A percentile compares a stretch with the other conserved stretches of the same genome.
Conservation (phyloP, 768 basidiomycete genomes). For the Dendrothele bispora region DNA sequence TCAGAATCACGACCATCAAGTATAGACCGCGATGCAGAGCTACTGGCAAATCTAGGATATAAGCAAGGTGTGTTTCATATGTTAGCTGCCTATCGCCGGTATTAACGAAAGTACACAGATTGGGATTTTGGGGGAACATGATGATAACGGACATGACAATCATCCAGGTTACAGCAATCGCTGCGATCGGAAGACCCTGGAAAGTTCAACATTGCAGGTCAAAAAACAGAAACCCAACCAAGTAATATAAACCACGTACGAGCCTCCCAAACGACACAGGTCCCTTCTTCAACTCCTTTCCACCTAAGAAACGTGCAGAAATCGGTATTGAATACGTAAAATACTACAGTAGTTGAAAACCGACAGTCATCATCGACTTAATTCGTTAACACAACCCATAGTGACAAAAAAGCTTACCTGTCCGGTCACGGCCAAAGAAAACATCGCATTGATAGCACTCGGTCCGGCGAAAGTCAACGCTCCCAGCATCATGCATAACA, state of each 20-base stretch:
- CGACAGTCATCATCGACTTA: too few species aligned
- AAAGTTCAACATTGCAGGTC: neutral
- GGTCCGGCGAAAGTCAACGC: conserved; percentile 58
- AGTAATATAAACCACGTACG: conserved; percentile 1
- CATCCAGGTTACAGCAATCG: neutral
- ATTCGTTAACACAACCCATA: too few species aligned
- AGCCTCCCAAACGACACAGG: conserved; percentile 33
- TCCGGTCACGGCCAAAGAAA: conserved; percentile 47
- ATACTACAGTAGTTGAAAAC: too few species aligned
- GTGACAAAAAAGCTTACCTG: too few species aligned
- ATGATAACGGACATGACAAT: conserved; percentile 47
- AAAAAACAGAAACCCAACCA: neutral
- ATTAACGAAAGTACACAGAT: too few species aligned
- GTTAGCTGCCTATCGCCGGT: too few species aligned
- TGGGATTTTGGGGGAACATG: conserved; percentile 44
- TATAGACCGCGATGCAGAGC: too few species aligned
- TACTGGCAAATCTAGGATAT: too few species aligned
- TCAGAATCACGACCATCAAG: too few species aligned
- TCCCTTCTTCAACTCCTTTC: conserved; percentile 43
- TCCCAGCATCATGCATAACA: conserved; percentile 42
- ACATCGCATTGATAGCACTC: conserved; percentile 57
- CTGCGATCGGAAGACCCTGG: neutral
- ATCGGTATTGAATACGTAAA: conserved; percentile 51
- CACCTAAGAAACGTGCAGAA: conserved; percentile 44
- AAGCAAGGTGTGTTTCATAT: too few species aligned